Base-by-base conservation (phyloP, 192 early-diverging fungal genomes). In the Martensiomyces pterosporus region DNA sequence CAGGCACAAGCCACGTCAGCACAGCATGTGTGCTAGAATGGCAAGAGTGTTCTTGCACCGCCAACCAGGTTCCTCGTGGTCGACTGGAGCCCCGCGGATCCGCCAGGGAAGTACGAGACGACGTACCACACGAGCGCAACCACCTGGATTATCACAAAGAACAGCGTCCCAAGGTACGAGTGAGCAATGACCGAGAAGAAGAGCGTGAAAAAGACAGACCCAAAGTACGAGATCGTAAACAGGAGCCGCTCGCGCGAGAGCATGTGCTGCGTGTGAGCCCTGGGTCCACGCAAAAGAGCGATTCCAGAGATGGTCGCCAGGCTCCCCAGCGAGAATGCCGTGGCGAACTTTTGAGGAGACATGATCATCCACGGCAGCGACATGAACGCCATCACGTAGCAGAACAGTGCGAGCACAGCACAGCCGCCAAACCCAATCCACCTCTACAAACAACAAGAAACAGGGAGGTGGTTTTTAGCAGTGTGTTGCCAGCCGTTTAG, bases 21-120 rank as follows among this genome's bases (percentile, higher is more conserved):
- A n/a, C n/a, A n/a, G n/a, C n/a, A n/a, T n/a, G n/a, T n/a, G n/a
- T 35, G 17, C 35, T 52, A 76, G 32, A 70, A 59, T 1, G 74
- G 74, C 40, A 76, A 36, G 35, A 76, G 63, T 0, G 74, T 46
- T n/a, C 67, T 37, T 0, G 67, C 74, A n/a, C 59, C 47, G 24
- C 67, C 52, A 17, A 49, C 59, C 24, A 76, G 40, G 37, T 51
- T 75, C 24, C 57, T 59, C 4, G 77, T 78, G 16, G 80, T 80
- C 13, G 76, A 82, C 32, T 79, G 76, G 23, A 85, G 60, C 13
- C 78, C 79, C 0, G 78, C 55, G 2, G 82, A 60, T 14, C 84
- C 84, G 27, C 88, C 90, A 1, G 89, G 91, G 24, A 89, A 78
- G 60, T 93, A 93, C 9, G 83, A 86, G 7, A 81, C 88, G 67